Evolutionary conservation across 108 stramenopile species (phyloP).

Genomic region (Pseudonitzschia pungens): DNA sequence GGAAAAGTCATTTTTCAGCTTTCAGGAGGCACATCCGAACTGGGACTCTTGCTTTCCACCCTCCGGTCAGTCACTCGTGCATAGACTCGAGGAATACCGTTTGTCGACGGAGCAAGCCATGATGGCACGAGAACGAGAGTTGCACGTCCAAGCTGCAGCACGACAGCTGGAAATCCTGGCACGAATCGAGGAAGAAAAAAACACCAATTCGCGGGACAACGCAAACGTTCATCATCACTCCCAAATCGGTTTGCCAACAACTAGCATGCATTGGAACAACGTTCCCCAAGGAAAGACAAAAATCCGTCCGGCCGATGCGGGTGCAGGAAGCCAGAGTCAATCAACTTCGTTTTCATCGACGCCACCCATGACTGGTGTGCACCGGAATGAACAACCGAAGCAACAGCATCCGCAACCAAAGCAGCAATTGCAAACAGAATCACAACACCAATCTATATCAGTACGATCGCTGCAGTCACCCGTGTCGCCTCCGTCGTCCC

Average conservation of each 20-base stretch:
- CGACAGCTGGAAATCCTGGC: constrained; percentile 74
- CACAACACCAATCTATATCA: neutral
- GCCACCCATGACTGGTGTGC: neutral
- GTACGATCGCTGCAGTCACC: neutral
- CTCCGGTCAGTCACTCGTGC: constrained; percentile 60
- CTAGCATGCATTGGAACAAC: neutral
- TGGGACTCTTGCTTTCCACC: constrained; percentile 52
- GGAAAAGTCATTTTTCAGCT: constrained; percentile 82
- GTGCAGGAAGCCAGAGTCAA: constrained; percentile 23
- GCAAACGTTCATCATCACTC: neutral
- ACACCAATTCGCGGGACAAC: constrained; percentile 6
- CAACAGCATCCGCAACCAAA: neutral
- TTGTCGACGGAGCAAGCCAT: constrained; percentile 45
- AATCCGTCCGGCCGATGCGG: constrained; percentile 23
- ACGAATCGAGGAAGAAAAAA: constrained; percentile 48
- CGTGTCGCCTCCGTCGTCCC: neutral
- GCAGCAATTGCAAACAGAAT: neutral
- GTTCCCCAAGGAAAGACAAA: neutral
- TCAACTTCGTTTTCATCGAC: neutral
- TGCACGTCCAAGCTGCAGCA: constrained; percentile 76
- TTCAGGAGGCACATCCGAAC: constrained; percentile 65
- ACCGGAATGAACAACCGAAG: neutral
- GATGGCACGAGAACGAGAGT: constrained; percentile 60
- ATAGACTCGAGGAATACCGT: constrained; percentile 56
- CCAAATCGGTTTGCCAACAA: neutral